Evolutionary conservation across 768 basidiomycete species (phyloP).

Genomic region (Sarcomyxa edulis): DNA sequence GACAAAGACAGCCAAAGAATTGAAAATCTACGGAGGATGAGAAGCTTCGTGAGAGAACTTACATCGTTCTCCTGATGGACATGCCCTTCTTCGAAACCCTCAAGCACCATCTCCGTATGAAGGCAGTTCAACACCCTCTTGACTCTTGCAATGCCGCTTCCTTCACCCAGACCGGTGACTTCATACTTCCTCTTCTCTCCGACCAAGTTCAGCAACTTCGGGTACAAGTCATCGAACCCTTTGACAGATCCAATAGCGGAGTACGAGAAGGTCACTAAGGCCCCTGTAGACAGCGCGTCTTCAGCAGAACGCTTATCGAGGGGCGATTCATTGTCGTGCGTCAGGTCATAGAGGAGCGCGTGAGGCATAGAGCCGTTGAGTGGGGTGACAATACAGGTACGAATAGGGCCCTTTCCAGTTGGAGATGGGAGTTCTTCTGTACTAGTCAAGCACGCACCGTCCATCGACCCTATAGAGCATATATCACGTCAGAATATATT

Average conservation of each 20-base stretch:
- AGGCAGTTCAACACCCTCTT: constrained; percentile 80
- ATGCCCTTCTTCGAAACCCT: constrained; percentile 85
- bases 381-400: constrained; percentile 69
- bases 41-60: constrained; percentile 33
- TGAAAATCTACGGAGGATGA: background rate
- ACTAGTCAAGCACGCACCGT: constrained; percentile 75
- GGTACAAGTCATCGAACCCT: constrained; percentile 96
- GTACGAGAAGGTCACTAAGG: constrained; percentile 85
- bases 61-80: constrained; percentile 97
- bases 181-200: constrained; percentile 79
- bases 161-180: constrained; percentile 48
- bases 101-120: constrained; percentile 89
- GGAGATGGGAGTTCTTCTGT: constrained; percentile 76
- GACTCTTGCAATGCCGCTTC: constrained; percentile 51
- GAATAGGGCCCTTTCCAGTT: constrained; percentile 74
- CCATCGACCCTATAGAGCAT: constrained; percentile 75
- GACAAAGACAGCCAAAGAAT: background rate
- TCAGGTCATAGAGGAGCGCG: constrained; percentile 90
- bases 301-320: constrained; percentile 88
- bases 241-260: constrained; percentile 91
- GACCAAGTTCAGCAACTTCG: constrained; percentile 89
- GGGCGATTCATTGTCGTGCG: constrained; percentile 96
- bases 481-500: background rate
- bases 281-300: constrained; percentile 91
- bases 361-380: constrained; percentile 87